Conservation (phyloP, 2,329 filamentous ascomycete genomes). For the Colletotrichum abscissum region DNA sequence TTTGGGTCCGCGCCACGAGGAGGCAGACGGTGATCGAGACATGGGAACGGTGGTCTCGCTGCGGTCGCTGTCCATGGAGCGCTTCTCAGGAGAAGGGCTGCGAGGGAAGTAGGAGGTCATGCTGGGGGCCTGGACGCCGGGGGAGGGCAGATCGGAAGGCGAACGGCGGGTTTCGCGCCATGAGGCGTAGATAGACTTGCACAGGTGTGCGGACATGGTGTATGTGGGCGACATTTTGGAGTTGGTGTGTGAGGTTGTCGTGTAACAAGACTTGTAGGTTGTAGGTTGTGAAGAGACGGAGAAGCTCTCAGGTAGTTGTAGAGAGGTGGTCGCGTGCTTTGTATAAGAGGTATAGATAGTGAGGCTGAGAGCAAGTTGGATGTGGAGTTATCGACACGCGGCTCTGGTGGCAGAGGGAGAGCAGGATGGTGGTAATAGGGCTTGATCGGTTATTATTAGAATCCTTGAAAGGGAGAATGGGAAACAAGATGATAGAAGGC, state of each 20-base stretch:
- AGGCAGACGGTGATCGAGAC: slow-evolving; percentile 44
- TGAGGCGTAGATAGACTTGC: slow-evolving; percentile 70
- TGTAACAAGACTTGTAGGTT: neutral
- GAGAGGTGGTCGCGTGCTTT: slow-evolving; percentile 3
- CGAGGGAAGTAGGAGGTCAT: slow-evolving; percentile 43
- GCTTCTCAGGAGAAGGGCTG: slow-evolving; percentile 49
- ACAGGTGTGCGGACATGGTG: slow-evolving; percentile 71
- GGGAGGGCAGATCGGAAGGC: slow-evolving; percentile 45
- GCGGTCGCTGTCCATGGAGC: slow-evolving; percentile 60
- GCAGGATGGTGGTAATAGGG: neutral
- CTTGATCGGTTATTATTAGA: slow-evolving; percentile 17
- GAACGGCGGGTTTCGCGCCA: slow-evolving; percentile 63
- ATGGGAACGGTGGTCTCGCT: slow-evolving; percentile 45
- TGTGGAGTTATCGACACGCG: slow-evolving; percentile 20
- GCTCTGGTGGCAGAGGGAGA: slow-evolving; percentile 13
- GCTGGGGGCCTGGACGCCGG: slow-evolving; percentile 42
- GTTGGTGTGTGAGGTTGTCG: slow-evolving; percentile 15
- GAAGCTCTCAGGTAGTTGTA: neutral
- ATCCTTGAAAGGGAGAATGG: slow-evolving; percentile 20
- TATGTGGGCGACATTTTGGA: slow-evolving; percentile 66
- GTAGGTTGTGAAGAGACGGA: neutral
- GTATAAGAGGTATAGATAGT: slow-evolving; percentile 16
- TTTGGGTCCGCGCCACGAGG: slow-evolving; percentile 30
- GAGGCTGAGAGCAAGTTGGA: slow-evolving; percentile 6
- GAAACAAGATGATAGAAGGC: neutral